Base-by-base conservation (phyloP, 2,329 filamentous ascomycete genomes). In the Stenocarpella maydis region DNA sequence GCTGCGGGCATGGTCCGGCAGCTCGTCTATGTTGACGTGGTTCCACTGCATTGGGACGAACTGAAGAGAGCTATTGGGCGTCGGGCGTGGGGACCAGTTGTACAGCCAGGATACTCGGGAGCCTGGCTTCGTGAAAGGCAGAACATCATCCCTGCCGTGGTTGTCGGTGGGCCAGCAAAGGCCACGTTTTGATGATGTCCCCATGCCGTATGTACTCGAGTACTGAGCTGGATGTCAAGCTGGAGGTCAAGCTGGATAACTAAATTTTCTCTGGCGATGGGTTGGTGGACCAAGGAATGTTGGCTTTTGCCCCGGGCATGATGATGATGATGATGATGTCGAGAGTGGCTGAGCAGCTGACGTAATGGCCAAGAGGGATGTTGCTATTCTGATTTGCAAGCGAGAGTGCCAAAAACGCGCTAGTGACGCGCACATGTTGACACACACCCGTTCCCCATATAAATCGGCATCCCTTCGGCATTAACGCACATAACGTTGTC, bases 41-140 rank as follows among this genome's bases (percentile, higher is more conserved):
- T 74, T 75, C 74, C 74, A 75, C 50, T 75, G 74, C 74, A 75
- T 75, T 3, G 74, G 74, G 2, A 75, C 61, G 21, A 73, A 75
- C 28, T 73, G 69, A 1, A 74, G 52, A 0, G 67, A 65, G 24
- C 43, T 47, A 21, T 68, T 60, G 1, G 74, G 73, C 0, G 73
- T 74, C 1, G 72, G 70, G 28, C 54, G 55, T 1, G 73, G 73
- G 2, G 74, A 75, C 74, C 74, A 75, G 71, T 75, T 74, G 71
- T 75, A 75, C 10, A 75, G 71, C 74, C 74, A 75, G 0, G 70
- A 69, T 41, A 75, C 45, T 17, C 66, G 71, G 26, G 74, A 74
- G 34, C 71, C 71, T 39, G 72, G 74, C 52, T 76, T 75, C 14
- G 73, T 74, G 67, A 79, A 78, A 67, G 75, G 72, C 49, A 76